Conservation (phyloP, 2,329 filamentous ascomycete genomes). For the Grosmannia clavigera region DNA sequence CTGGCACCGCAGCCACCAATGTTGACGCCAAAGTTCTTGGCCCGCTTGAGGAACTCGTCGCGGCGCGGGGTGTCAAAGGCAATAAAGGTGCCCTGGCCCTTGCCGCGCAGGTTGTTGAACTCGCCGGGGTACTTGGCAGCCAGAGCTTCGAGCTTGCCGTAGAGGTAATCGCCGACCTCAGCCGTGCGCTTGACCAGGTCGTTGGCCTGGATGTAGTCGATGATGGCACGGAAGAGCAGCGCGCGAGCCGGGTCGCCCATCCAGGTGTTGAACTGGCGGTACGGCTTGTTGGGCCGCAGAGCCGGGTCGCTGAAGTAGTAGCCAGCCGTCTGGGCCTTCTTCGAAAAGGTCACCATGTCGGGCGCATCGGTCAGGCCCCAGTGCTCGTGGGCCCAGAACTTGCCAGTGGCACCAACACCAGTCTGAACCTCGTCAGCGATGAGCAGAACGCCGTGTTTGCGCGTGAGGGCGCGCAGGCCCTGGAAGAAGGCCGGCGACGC, state of each 20-base stretch:
- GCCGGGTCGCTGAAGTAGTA: constrained; percentile 80
- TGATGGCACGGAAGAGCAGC: constrained; percentile 75
- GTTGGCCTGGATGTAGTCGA: constrained; percentile 62
- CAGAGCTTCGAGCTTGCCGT: constrained; percentile 53
- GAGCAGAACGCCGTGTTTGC: constrained; percentile 64
- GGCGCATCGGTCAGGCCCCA: constrained; percentile 71
- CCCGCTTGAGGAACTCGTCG: constrained; percentile 66
- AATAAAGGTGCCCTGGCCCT: constrained; percentile 84
- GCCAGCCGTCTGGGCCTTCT: constrained; percentile 88
- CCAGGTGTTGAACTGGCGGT: constrained; percentile 96
- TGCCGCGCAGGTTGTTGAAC: constrained; percentile 73
- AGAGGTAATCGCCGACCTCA: constrained; percentile 67
- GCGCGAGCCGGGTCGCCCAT: constrained; percentile 85
- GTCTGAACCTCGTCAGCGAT: constrained; percentile 95
- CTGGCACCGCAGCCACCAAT: constrained; percentile 68
- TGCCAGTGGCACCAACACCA: constrained; percentile 81
- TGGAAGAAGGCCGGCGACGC: constrained; percentile 80
- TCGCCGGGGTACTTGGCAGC: constrained; percentile 60
- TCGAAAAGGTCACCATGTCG: constrained; percentile 90
- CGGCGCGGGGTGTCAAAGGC: constrained; percentile 76
- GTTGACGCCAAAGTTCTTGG: constrained; percentile 73
- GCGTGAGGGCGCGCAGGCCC: constrained; percentile 66
- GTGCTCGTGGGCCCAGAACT: constrained; percentile 96
- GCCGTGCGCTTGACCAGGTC: constrained; percentile 73
- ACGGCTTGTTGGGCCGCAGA: constrained; percentile 80